Percentiles rank a stretch among this genome's conserved stretches.
Conservation (phyloP, 805 yeast genomes). For the Wickerhamomyces bovis region DNA sequence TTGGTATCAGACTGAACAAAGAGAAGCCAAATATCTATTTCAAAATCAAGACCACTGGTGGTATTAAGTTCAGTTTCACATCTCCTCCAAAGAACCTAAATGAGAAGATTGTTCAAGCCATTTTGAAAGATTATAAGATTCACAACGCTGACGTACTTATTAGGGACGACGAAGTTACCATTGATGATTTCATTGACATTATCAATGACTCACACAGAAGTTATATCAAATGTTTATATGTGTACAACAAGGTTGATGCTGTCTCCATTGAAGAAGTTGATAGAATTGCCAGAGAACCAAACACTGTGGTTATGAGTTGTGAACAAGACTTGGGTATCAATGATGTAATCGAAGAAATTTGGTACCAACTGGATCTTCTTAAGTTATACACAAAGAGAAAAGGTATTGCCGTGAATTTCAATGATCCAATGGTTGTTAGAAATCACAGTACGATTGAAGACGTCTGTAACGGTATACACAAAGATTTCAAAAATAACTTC, state of each 20-base stretch:
- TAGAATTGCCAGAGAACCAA: constrained; percentile 84
- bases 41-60: constrained; percentile 82
- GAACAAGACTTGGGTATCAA: constrained; percentile 80
- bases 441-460: constrained; percentile 71
- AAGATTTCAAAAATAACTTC: constrained; percentile 87
- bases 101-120: constrained; percentile 70
- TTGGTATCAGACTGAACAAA: constrained; percentile 87
- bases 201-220: constrained; percentile 84
- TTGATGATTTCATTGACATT: constrained; percentile 90
- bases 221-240: constrained; percentile 87
- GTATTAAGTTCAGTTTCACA: constrained; percentile 75
- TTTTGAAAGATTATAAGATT: constrained; percentile 80
- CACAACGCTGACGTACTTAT: constrained; percentile 92
- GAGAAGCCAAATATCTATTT: constrained; percentile 70
- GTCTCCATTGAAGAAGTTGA: constrained; percentile 94
- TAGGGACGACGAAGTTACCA: constrained; percentile 82
- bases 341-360: constrained; percentile 86
- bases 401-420: constrained; percentile 74
- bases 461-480: constrained; percentile 87
- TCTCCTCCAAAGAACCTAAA: constrained; percentile 78
- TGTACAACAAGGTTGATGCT: constrained; percentile 92
- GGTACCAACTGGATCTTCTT: constrained; percentile 78
- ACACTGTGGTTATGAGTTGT: constrained; percentile 92
- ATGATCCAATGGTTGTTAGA: constrained; percentile 89
- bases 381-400: constrained; percentile 85